Evolutionary conservation across 2,329 filamentous ascomycete species (phyloP).

Genomic region (Canariomyces notabilis): DNA sequence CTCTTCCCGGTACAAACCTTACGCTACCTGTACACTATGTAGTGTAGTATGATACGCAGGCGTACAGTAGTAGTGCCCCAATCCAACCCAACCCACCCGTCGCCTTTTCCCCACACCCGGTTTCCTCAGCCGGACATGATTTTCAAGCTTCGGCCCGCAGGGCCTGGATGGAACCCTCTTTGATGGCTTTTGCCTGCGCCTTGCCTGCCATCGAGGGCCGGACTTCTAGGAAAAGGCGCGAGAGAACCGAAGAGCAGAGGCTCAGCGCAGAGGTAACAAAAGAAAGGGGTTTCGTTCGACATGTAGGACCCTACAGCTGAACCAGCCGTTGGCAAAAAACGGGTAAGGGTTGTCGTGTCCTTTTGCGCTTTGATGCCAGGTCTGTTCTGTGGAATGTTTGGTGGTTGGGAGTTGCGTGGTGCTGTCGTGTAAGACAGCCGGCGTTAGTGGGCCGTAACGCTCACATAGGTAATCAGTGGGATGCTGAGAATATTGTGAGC

Average conservation of each 20-base stretch:
- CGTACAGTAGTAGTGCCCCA: too few species aligned
- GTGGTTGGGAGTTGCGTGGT: not conserved
- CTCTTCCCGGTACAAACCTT: too few species aligned
- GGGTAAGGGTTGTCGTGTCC: conserved; percentile 9
- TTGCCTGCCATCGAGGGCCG: not conserved
- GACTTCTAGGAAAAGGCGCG: not conserved
- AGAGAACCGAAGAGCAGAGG: too few species aligned
- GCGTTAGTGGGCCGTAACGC: not conserved
- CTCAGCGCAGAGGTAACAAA: not conserved
- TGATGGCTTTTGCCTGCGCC: not conserved
- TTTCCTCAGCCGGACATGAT: conserved; percentile 4
- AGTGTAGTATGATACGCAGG: too few species aligned
- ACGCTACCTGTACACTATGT: too few species aligned
- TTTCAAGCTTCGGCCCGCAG: conserved; percentile 21
- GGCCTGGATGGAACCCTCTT: conserved; percentile 21
- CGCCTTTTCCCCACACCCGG: conserved; percentile 2
- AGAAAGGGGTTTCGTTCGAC: not conserved
- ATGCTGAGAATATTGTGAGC: too few species aligned
- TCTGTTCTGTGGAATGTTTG: not conserved
- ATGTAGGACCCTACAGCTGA: conserved; percentile 5
- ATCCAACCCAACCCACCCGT: too few species aligned
- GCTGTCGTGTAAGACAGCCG: not conserved
- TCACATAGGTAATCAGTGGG: too few species aligned
- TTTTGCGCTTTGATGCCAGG: not conserved
- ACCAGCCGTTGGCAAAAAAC: not conserved